A percentile compares a stretch with the other conserved stretches of the same genome.
Evolutionary conservation across 129 eudicot species (phyloP).

Genomic region (Escallonia herrerae): DNA sequence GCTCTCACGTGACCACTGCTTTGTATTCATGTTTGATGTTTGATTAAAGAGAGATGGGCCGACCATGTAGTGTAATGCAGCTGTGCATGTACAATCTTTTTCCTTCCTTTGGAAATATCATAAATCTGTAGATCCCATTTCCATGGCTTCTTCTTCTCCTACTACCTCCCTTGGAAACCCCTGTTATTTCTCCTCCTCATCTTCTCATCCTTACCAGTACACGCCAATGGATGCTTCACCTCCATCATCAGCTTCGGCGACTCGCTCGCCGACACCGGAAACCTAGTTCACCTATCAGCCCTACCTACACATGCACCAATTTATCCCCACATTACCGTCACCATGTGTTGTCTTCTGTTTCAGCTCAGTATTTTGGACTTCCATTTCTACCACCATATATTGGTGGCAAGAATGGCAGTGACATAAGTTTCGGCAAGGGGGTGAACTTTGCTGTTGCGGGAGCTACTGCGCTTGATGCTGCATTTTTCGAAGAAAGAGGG

Average conservation of each 20-base stretch:
- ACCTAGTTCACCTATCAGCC: conserved; percentile 12
- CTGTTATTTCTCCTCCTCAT: neutral
- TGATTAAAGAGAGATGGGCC: no score
- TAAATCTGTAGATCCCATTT: no score
- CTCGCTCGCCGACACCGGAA: conserved; percentile 65
- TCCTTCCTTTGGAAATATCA: no score
- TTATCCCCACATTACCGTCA: neutral
- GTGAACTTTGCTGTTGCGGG: conserved; percentile 39
- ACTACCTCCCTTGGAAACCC: no score
- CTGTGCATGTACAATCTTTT: no score
- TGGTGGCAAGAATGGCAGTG: conserved; percentile 5
- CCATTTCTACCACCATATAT: conserved; percentile 30
- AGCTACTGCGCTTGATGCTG: conserved; percentile 30
- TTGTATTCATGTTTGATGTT: no score
- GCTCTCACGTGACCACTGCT: no score
- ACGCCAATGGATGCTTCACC: conserved; percentile 18
- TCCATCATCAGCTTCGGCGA: conserved; percentile 66
- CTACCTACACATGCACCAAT: neutral
- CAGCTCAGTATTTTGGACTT: conserved; percentile 29
- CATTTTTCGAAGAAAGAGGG: conserved; percentile 34
- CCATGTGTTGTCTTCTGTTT: neutral
- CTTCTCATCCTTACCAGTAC: neutral
- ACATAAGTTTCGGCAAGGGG: conserved; percentile 26
- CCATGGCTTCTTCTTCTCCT: no score
- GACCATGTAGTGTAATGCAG: no score